Evolutionary conservation across 371 early-diverging fungal species (phyloP), one percentile per base, ranked within the genome.

Genomic region (Choanephora cucurbitarum): DNA sequence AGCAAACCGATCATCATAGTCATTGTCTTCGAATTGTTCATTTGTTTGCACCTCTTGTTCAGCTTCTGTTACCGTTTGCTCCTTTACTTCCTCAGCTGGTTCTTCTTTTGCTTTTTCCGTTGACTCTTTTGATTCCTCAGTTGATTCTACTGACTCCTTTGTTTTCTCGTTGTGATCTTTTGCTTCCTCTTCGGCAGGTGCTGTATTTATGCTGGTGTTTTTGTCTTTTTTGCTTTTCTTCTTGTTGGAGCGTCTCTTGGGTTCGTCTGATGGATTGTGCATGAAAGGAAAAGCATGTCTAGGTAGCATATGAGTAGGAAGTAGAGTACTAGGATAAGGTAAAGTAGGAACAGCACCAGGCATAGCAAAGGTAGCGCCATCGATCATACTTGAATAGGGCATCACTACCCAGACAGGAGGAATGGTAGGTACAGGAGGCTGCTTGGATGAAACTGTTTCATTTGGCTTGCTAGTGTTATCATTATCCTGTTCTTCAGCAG

Each of bases 371-470:
- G 19, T 46, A 13, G 22, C 11, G 5, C n/a, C 15, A 31, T 61
- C 61, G 8, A 55, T 44, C 62, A 62, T 56, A 42, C 47, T 55
- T 9, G 45, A 32, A 28, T 62, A 51, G 13, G 62, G 62, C 56
- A 56, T 56, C 6, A 62, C 47, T 5, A 62, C 45, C 62, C 62
- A 62, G 22, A 62, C 5, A 39, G 54, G 61, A 18, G 61, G 61
- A 3, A 45, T 43, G 31, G 2, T 44, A 32, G 44, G 17, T 13
- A 11, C 7, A 33, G 17, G 4, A 24, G 44, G 6, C 5, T 49
- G 13, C 18, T 43, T n/a, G 14, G 44, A 3, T 10, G 34, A 22
- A 2, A 19, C 32, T n/a, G 42, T 32, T 15, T 49, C 24, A 4
- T 49, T 19, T 0, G n/a, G n/a, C n/a, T n/a, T n/a, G n/a, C n/a